Conservation (phyloP, 164 flowering plant species). For the Brasenia schreberi region DNA sequence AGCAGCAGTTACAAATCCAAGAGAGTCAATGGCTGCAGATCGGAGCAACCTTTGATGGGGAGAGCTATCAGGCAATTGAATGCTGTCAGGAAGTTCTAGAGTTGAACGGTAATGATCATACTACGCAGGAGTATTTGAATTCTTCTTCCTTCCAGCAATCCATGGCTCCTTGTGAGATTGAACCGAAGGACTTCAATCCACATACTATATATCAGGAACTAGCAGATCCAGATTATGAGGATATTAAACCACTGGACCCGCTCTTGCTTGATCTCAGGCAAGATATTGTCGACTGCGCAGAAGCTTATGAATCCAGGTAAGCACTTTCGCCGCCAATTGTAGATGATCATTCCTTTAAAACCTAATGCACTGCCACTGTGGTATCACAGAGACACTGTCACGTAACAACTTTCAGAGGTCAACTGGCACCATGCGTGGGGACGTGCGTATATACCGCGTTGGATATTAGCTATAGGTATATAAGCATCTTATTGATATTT, state of each 20-base stretch:
- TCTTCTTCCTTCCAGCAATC: slow-evolving; percentile 27
- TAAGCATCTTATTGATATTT: too few species aligned
- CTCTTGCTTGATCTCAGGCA: slow-evolving; percentile 58
- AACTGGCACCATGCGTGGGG: too few species aligned
- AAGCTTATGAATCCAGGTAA: slow-evolving; percentile 49
- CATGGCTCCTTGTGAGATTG: slow-evolving; percentile 14
- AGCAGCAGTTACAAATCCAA: slow-evolving; percentile 31
- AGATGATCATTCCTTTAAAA: neutral
- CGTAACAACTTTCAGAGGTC: too few species aligned
- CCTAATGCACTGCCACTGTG: too few species aligned
- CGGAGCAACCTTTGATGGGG: neutral
- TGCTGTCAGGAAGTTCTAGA: slow-evolving; percentile 5
- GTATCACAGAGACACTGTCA: too few species aligned
- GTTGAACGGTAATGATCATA: slow-evolving; percentile 19
- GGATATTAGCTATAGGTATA: too few species aligned
- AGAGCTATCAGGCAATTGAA: slow-evolving; percentile 5
- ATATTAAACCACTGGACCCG: slow-evolving; percentile 46
- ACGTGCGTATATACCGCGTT: too few species aligned
- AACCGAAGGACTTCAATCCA: slow-evolving; percentile 18
- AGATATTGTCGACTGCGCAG: slow-evolving; percentile 48
- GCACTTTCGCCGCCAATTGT: neutral
- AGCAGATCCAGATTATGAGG: slow-evolving; percentile 26
- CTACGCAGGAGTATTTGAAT: slow-evolving; percentile 5
- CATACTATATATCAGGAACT: slow-evolving; percentile 10
- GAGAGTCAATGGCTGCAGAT: slow-evolving; percentile 6